Percentiles rank a stretch among this genome's conserved stretches.
Evolutionary conservation across 768 basidiomycete genomes (phyloP).

Genomic region (Calocybe gangraenosa): DNA sequence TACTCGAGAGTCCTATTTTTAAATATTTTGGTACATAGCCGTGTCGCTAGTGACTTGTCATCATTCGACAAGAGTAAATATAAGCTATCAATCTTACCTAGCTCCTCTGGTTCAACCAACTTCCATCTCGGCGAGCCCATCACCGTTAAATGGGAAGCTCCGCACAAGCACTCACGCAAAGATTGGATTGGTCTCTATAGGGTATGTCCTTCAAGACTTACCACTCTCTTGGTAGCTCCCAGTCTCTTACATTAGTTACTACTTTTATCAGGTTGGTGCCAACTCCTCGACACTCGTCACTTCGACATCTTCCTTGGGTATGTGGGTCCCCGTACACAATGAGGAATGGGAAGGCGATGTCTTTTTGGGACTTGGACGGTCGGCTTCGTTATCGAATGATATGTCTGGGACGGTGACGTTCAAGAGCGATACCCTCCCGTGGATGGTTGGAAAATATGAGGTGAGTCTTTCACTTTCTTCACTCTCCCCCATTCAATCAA

Average conservation of each 20-base stretch:
- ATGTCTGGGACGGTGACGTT: constrained; percentile 70
- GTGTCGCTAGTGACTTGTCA: constrained; percentile 78
- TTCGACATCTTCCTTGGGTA: constrained; percentile 76
- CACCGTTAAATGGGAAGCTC: constrained; percentile 81
- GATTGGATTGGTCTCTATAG: constrained; percentile 97
- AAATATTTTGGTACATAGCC: constrained; percentile 37
- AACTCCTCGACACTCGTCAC: constrained; percentile 84
- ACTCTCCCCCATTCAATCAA: too few relatives aligned
- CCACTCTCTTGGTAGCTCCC: neutral
- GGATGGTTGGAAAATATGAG: constrained; percentile 86
- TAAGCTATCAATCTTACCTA: constrained; percentile 56
- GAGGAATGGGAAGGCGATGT: constrained; percentile 93
- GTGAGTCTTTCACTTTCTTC: constrained; percentile 42
- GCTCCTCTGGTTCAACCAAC: constrained; percentile 43
- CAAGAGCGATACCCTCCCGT: constrained; percentile 76
- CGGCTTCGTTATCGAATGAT: constrained; percentile 31
- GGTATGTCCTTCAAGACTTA: constrained; percentile 33
- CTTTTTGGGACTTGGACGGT: constrained; percentile 45
- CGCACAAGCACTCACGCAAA: constrained; percentile 76
- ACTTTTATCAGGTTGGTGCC: constrained; percentile 63
- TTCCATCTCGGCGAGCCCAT: constrained; percentile 95
- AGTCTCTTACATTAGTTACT: constrained; percentile 7
- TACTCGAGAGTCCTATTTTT: neutral
- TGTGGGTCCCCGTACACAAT: constrained; percentile 89
- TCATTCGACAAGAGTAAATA: constrained; percentile 81